Conservation (phyloP, 2,329 filamentous ascomycete species). For the Fusarium camptoceras region DNA sequence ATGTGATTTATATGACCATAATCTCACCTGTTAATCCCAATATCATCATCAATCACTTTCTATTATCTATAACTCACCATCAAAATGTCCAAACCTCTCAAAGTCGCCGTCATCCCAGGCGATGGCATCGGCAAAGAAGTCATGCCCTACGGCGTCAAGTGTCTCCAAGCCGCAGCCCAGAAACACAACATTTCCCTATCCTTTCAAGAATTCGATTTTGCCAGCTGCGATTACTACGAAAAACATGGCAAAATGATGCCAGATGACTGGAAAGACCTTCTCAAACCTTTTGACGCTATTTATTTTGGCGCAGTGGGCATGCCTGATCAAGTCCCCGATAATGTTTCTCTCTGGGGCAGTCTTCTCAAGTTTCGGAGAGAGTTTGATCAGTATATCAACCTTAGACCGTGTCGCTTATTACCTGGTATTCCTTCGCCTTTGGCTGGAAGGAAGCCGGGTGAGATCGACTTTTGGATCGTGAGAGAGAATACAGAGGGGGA, state of each 20-base stretch:
- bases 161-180: slow-evolving; percentile 64
- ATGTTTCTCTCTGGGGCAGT: slow-evolving; percentile 75
- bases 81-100: slow-evolving; percentile 52
- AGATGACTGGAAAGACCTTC: slow-evolving; percentile 60
- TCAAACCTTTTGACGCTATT: slow-evolving; percentile 72
- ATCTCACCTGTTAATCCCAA: neutral
- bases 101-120: slow-evolving; percentile 73
- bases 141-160: slow-evolving; percentile 70
- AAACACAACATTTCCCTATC: slow-evolving; percentile 65
- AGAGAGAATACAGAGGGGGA: slow-evolving; percentile 77
- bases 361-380: slow-evolving; percentile 75
- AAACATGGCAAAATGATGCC: slow-evolving; percentile 59
- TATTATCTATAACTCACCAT: no score
- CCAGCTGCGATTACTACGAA: slow-evolving; percentile 70
- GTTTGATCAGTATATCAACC: slow-evolving; percentile 76
- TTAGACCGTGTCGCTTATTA: slow-evolving; percentile 72
- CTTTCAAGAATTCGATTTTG: slow-evolving; percentile 74
- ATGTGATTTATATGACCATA: neutral
- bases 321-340: slow-evolving; percentile 68
- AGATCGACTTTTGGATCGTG: slow-evolving; percentile 75
- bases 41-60: neutral
- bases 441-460: slow-evolving; percentile 62
- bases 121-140: slow-evolving; percentile 79
- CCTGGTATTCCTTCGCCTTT: slow-evolving; percentile 70
- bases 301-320: slow-evolving; percentile 75